Conservation (phyloP, 73 alveolate genomes). For the Symbiodinium pilosum region DNA sequence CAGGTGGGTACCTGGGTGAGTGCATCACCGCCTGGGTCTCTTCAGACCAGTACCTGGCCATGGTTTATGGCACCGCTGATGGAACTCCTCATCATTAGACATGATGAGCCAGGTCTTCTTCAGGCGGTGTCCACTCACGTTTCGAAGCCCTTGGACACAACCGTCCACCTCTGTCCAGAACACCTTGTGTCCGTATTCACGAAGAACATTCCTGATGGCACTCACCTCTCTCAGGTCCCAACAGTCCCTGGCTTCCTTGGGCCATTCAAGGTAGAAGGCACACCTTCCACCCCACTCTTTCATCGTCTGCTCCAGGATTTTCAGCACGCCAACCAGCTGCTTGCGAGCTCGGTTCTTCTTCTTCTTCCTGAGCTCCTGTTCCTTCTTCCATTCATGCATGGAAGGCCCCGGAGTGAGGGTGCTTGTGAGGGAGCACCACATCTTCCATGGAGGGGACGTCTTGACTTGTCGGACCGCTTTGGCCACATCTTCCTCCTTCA, state of each 20-base stretch:
- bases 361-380: not conserved
- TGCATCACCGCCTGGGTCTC: too few species aligned
- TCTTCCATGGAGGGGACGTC: not conserved
- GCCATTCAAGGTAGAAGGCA: not conserved
- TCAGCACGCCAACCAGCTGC: not conserved
- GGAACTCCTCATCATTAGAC: not conserved
- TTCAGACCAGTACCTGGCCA: too few species aligned
- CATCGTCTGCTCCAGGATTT: not conserved
- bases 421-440: not conserved
- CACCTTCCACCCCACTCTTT: not conserved
- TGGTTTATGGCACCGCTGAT: not conserved
- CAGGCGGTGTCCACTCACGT: not conserved
- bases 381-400: not conserved
- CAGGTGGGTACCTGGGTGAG: too few species aligned
- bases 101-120: not conserved
- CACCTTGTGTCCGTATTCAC: too few species aligned
- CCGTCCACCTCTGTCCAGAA: not conserved
- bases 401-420: not conserved
- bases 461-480: not conserved
- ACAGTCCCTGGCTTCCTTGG: not conserved
- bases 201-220: not conserved
- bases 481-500: not conserved
- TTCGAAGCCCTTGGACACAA: not conserved
- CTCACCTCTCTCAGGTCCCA: not conserved
- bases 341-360: not conserved